Percentiles rank a stretch among this genome's conserved stretches.
These are phyloP conservation scores for Phytophthora cryptogea DNA, from an alignment of 352 stramenopile genomes.

Conservation along the genomic window DNA sequence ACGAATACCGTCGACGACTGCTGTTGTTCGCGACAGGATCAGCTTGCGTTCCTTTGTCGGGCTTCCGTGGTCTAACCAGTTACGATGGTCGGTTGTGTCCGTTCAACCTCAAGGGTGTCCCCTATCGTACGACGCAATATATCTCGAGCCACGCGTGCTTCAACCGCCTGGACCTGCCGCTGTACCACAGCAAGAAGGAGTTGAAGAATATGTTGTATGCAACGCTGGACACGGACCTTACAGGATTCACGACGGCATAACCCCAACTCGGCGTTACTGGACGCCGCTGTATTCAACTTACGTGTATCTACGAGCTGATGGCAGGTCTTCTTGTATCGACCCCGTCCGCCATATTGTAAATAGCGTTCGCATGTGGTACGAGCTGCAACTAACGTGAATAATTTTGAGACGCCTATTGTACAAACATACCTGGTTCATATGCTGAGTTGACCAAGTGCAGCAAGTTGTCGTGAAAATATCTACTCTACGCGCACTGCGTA, in stretches of 20 bases:
- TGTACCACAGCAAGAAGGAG: constrained; percentile 92
- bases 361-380: not conserved
- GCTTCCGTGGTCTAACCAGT: constrained; percentile 75
- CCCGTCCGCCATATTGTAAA: constrained; percentile 1
- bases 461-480: no score
- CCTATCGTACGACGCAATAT: constrained; percentile 52
- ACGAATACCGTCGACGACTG: constrained; percentile 73
- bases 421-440: no score
- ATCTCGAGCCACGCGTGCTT: constrained; percentile 83
- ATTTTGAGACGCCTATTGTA: not conserved
- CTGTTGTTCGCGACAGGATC: constrained; percentile 85
- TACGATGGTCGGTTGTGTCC: constrained; percentile 79
- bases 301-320: constrained; percentile 13
- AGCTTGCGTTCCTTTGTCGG: constrained; percentile 72
- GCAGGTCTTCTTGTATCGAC: not conserved
- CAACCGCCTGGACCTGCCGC: constrained; percentile 93
- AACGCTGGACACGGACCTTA: constrained; percentile 66
- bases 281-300: constrained; percentile 2
- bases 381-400: constrained; percentile 6
- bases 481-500: no score
- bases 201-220: constrained; percentile 65
- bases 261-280: constrained; percentile 2
- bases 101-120: constrained; percentile 74
- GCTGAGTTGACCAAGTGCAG: no score
- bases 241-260: constrained; percentile 70